Conservation (phyloP, 352 stramenopile genomes). For the Saprolegnia diclina region DNA sequence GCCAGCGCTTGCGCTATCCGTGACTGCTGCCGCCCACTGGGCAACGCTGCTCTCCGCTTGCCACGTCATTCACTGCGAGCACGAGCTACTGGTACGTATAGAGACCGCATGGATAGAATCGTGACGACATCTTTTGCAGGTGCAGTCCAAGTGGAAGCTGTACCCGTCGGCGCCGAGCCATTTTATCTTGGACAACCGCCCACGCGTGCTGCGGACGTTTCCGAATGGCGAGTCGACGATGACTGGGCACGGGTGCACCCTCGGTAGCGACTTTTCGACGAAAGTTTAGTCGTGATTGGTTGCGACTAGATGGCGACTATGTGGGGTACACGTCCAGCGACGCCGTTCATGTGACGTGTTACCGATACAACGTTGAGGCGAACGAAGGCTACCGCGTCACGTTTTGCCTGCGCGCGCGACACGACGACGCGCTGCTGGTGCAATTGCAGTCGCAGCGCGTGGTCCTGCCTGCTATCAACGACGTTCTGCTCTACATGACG, state of each 20-base stretch:
- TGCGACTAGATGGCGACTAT: conserved; percentile 5
- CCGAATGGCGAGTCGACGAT: conserved; percentile 23
- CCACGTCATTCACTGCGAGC: no score
- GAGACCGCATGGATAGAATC: no score
- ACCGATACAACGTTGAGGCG: neutral
- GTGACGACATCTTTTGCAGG: neutral
- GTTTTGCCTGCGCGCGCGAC: neutral
- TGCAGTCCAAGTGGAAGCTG: conserved; percentile 1
- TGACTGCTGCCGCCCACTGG: no score
- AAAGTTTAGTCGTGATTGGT: neutral
- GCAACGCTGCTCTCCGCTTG: no score
- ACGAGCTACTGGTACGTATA: no score
- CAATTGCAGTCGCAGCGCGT: neutral
- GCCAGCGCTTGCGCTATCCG: no score
- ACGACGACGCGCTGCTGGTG: neutral
- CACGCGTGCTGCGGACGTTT: conserved; percentile 6
- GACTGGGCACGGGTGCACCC: neutral
- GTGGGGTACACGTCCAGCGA: neutral
- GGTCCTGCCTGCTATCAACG: neutral
- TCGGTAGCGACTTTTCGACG: neutral
- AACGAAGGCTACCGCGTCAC: neutral
- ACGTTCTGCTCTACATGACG: neutral
- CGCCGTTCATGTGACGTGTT: neutral
- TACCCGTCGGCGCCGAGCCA: neutral
- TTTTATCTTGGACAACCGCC: conserved; percentile 12